Base-by-base conservation (phyloP, 768 basidiomycete genomes). In the Hortiboletus campestris region DNA sequence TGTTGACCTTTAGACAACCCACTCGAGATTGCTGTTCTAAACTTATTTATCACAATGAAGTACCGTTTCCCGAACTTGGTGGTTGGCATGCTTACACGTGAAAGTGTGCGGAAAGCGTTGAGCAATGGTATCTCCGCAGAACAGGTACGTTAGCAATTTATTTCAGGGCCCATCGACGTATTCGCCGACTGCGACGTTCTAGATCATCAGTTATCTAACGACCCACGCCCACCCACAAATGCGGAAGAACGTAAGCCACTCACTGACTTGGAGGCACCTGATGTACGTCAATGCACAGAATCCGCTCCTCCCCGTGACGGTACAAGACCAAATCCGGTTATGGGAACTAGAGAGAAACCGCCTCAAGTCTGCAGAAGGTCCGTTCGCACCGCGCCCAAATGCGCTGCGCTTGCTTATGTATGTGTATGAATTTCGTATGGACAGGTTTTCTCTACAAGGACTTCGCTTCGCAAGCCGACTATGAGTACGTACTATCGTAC, bases 151-250 rank as follows among this genome's bases (percentile, higher is more conserved):
- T 56, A 62, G 50, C 57, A 57, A 57, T 57, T 66, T 44, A 57
- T 55, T 49, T 53, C 46, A 57, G 46, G 60, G 31, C n/a, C n/a
- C 19, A 46, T 32, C 47, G 32, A 49, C 35, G 9, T 57, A 55
- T 56, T 57, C 55, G 43, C 52, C 55, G 58, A 59, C 52, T 49
- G 43, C 66, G 55, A 19, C 48, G 55, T 44, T 61, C 56, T 51
- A 98, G 94, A 97, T 98, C 69, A 95, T 99, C 69, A 89, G 88
- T 69, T 98, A 98, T 72, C 80, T 99, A 40, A 84, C 87, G 25
- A 88, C 89, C 43, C 94, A 98, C 74, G 97, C 96, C 2, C 97
- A 98, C 72, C 91, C 94, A 28, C 96, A 98, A 74, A 98, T 99
- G 97, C 84, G 90, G 69, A 92, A 88, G 73, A 93, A 94, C 69